phyloP scores from a whole-genome alignment of 257 asterid species.

The Solanum chiquidenum region DNA sequence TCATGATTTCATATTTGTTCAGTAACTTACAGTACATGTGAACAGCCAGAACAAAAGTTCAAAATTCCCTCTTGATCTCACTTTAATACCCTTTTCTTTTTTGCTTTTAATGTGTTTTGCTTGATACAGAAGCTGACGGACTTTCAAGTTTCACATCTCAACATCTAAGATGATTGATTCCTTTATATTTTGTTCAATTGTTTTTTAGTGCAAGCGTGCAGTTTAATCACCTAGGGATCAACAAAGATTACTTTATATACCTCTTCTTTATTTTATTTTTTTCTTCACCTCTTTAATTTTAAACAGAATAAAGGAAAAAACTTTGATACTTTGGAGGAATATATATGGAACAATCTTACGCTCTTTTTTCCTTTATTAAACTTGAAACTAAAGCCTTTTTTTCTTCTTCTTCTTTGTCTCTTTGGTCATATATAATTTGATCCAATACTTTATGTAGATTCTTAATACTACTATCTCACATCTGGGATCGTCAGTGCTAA shows the following conservation, averaged over 20 bases:
- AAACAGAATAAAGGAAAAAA: neutral
- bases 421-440: neutral
- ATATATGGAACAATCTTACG: neutral
- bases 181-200: neutral
- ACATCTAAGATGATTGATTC: neutral
- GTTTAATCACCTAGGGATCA: constrained; percentile 40
- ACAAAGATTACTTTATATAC: constrained; percentile 6
- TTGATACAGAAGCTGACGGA: neutral
- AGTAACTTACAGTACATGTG: neutral
- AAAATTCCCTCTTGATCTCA: neutral
- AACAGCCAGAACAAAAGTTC: neutral
- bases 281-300: neutral
- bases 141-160: neutral
- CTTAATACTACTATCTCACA: neutral
- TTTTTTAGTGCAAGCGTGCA: neutral
- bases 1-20: neutral
- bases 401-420: neutral
- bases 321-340: neutral
- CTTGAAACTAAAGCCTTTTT: neutral
- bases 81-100: neutral
- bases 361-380: neutral
- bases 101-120: neutral
- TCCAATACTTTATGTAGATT: neutral
- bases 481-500: too few relatives aligned
- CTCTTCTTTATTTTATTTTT: too few relatives aligned